A percentile compares a stretch with the other conserved stretches of the same genome.
Evolutionary conservation across 2,329 filamentous ascomycete genomes (phyloP).

Genomic region (Neophaeococcomyces mojaviensis): DNA sequence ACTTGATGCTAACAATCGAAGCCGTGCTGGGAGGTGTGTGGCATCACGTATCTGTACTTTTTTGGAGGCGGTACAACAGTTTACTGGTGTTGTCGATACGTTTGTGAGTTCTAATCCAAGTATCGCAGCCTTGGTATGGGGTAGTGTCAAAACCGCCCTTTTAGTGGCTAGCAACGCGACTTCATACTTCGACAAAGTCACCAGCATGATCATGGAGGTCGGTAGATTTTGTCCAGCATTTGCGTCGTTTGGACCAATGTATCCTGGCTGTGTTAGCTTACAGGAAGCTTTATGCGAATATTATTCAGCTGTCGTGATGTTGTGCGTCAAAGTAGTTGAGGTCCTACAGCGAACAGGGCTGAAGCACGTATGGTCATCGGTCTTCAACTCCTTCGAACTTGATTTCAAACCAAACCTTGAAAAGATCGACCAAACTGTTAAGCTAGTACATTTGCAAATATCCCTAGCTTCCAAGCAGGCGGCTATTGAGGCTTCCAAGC

Average conservation of each 20-base stretch:
- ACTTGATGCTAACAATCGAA: conserved; percentile 16
- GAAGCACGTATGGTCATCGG: conserved; percentile 8
- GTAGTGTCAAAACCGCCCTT: conserved; percentile 18
- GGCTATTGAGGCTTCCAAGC: not conserved
- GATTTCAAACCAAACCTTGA: conserved; percentile 10
- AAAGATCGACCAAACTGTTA: conserved; percentile 1
- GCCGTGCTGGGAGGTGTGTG: conserved; percentile 13
- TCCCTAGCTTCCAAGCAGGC: conserved; percentile 7
- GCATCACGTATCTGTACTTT: conserved; percentile 20
- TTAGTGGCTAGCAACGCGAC: conserved; percentile 12
- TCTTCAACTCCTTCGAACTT: conserved; percentile 12
- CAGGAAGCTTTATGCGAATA: conserved; percentile 17
- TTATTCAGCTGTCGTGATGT: conserved; percentile 13
- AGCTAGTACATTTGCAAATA: conserved; percentile 9
- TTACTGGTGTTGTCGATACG: conserved; percentile 18
- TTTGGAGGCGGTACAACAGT: conserved; percentile 19
- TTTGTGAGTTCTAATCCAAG: conserved; percentile 18
- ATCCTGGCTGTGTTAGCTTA: conserved; percentile 14
- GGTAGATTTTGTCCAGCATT: conserved; percentile 17
- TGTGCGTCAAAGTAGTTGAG: conserved; percentile 18
- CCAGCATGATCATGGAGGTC: conserved; percentile 19
- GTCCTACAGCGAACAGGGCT: conserved; percentile 11
- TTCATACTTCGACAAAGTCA: conserved; percentile 23
- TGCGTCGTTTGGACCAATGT: conserved; percentile 19
- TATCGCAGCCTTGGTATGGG: conserved; percentile 19